Conservation (phyloP, 176 grass and related monocot genomes). For the Olyra latifolia region DNA sequence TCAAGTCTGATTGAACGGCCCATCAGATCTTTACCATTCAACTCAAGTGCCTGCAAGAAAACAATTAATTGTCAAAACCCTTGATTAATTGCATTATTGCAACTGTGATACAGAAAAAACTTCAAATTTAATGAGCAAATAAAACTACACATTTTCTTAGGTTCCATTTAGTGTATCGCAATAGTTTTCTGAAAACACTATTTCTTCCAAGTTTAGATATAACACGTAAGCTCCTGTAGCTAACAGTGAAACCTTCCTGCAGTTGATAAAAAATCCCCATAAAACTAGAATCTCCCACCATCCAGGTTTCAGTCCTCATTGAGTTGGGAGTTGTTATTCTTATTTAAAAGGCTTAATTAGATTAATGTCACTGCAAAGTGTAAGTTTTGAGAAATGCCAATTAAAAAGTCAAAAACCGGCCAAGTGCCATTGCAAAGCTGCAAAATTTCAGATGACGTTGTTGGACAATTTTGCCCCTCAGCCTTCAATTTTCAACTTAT, state of each 20-base stretch:
- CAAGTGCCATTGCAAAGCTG: too few relatives aligned
- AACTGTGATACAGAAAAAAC: background rate
- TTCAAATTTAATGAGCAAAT: background rate
- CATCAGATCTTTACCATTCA: constrained; percentile 55
- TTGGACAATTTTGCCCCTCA: too few relatives aligned
- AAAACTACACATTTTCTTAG: background rate
- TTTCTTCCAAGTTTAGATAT: background rate
- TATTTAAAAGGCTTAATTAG: too few relatives aligned
- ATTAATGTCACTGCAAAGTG: too few relatives aligned
- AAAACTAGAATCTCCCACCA: background rate
- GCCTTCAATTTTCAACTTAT: too few relatives aligned
- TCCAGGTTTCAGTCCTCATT: background rate
- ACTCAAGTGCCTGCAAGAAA: constrained; percentile 53
- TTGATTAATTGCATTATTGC: background rate
- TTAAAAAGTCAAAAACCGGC: too few relatives aligned
- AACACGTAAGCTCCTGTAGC: background rate
- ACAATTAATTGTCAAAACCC: background rate
- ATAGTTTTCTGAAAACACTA: background rate
- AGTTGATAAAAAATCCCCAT: background rate
- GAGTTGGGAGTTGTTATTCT: background rate
- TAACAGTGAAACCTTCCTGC: background rate
- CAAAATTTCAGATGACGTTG: too few relatives aligned
- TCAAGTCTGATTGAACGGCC: constrained; percentile 70
- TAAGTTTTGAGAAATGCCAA: too few relatives aligned
- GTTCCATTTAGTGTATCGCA: background rate